Conservation (phyloP, 2,329 filamentous ascomycete genomes). For the Venturia carpophila region DNA sequence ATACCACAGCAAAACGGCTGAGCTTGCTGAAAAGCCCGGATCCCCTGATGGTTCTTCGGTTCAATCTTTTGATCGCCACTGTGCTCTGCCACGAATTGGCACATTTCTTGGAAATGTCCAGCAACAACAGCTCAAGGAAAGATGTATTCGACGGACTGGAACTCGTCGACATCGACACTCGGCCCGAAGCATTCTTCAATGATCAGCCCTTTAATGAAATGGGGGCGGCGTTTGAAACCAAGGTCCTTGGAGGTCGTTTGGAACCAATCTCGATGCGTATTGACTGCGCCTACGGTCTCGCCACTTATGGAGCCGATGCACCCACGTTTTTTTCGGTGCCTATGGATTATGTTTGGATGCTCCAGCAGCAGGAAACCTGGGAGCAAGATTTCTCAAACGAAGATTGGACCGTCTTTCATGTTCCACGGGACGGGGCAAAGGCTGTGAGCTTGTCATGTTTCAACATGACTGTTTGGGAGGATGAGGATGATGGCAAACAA, state of each 20-base stretch:
- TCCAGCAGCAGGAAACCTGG: constrained; percentile 34
- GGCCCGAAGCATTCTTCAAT: constrained; percentile 33
- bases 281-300: constrained; percentile 33
- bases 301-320: constrained; percentile 27
- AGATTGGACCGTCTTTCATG: constrained; percentile 29
- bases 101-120: constrained; percentile 34
- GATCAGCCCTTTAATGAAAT: constrained; percentile 35
- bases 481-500: constrained; percentile 30
- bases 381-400: constrained; percentile 24
- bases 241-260: constrained; percentile 33
- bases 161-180: constrained; percentile 19
- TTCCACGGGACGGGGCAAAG: constrained; percentile 32
- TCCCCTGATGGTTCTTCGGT: constrained; percentile 34
- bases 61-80: constrained; percentile 34
- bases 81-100: constrained; percentile 34
- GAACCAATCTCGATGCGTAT: constrained; percentile 33
- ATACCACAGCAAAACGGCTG: constrained; percentile 34
- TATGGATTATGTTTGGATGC: constrained; percentile 33
- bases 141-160: constrained; percentile 21
- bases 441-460: constrained; percentile 33
- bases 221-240: constrained; percentile 33
- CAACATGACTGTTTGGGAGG: constrained; percentile 35
- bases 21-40: constrained; percentile 32
- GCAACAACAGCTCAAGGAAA: constrained; percentile 30
- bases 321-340: constrained; percentile 32